phyloP scores from a whole-genome alignment of 306 rosid genomes.

The Carpinus viminea region DNA sequence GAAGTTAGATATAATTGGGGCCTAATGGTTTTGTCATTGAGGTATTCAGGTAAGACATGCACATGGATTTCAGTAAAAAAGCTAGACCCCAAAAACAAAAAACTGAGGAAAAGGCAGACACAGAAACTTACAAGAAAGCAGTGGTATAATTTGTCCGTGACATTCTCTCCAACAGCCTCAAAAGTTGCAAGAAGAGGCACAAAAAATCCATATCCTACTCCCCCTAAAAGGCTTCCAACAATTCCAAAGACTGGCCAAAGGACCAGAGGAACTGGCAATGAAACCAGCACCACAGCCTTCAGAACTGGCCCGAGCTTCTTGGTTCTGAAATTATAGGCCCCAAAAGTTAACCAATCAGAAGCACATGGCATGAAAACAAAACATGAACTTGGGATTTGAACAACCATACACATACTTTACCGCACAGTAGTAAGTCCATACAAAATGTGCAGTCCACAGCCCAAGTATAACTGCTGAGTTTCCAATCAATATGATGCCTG shows the following conservation, averaged over 20 bases:
- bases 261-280: slow-evolving; percentile 60
- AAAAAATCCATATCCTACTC: slow-evolving; percentile 77
- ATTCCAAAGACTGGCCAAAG: slow-evolving; percentile 64
- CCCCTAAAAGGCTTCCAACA: slow-evolving; percentile 68
- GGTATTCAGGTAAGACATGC: neutral
- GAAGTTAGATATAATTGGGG: too few relatives aligned
- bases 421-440: slow-evolving; percentile 72
- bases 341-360: neutral
- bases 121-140: slow-evolving; percentile 56
- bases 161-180: slow-evolving; percentile 61
- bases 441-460: slow-evolving; percentile 71
- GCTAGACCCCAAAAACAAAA: slow-evolving; percentile 2
- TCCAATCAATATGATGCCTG: slow-evolving; percentile 48
- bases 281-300: slow-evolving; percentile 52
- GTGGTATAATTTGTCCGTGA: slow-evolving; percentile 52
- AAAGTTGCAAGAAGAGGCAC: slow-evolving; percentile 77
- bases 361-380: neutral
- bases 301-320: slow-evolving; percentile 63
- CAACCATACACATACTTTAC: slow-evolving; percentile 38
- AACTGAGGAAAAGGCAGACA: slow-evolving; percentile 20
- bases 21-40: too few relatives aligned
- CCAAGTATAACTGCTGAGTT: slow-evolving; percentile 62
- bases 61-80: neutral
- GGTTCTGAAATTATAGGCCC: slow-evolving; percentile 50
- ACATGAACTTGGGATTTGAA: neutral